Conservation (phyloP, 352 stramenopile species). For the Globisporangium paroecandrum region DNA sequence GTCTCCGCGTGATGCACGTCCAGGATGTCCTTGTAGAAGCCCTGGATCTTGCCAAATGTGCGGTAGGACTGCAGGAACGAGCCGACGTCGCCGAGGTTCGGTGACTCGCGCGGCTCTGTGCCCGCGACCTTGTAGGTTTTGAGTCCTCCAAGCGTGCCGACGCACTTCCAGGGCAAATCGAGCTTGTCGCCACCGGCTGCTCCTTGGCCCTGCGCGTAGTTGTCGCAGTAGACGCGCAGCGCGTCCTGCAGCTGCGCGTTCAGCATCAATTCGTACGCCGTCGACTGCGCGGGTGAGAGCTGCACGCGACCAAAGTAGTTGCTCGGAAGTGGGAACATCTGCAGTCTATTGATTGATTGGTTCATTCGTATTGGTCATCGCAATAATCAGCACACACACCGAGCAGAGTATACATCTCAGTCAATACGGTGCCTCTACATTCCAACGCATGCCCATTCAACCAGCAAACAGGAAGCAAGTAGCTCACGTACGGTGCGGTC, state of each 20-base stretch:
- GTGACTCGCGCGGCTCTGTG: slow-evolving; percentile 8
- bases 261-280: slow-evolving; percentile 36
- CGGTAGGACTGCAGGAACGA: slow-evolving; percentile 37
- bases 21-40: slow-evolving; percentile 47
- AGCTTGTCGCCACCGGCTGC: slow-evolving; percentile 22
- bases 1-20: slow-evolving; percentile 34
- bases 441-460: not conserved
- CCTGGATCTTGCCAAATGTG: slow-evolving; percentile 46
- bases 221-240: slow-evolving; percentile 26
- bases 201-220: slow-evolving; percentile 18
- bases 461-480: not conserved
- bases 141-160: slow-evolving; percentile 32
- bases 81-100: slow-evolving; percentile 2
- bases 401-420: too few species aligned
- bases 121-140: slow-evolving; percentile 41
- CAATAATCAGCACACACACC: too few species aligned
- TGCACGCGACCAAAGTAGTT: slow-evolving; percentile 27
- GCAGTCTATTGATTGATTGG: slow-evolving; percentile 1
- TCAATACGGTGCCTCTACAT: not conserved
- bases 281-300: slow-evolving; percentile 24
- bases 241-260: slow-evolving; percentile 44
- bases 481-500: slow-evolving; percentile 7
- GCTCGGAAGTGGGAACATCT: slow-evolving; percentile 12
- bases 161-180: slow-evolving; percentile 38
- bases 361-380: too few species aligned